A percentile compares a stretch with the other conserved stretches of the same genome.
Evolutionary conservation across 352 stramenopile genomes (phyloP).

Genomic region (Phytophthora hibernalis): DNA sequence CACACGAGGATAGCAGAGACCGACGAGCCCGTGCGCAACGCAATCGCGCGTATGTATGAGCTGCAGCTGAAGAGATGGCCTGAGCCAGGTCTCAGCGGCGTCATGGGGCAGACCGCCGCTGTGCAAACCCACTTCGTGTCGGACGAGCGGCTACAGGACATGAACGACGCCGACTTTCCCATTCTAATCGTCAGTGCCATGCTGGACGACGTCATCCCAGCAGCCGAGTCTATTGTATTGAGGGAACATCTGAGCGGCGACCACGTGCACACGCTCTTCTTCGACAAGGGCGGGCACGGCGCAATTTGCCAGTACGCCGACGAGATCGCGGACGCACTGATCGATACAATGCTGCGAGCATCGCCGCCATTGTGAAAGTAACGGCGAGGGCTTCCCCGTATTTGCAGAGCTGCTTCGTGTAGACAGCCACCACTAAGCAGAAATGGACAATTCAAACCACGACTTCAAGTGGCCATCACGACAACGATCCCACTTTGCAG

Average conservation of each 20-base stretch:
- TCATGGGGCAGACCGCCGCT: constrained; percentile 45
- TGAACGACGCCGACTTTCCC: constrained; percentile 51
- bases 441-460: constrained; percentile 22
- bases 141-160: constrained; percentile 50
- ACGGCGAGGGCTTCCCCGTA: constrained; percentile 4
- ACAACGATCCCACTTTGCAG: constrained; percentile 21
- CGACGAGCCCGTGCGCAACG: constrained; percentile 35
- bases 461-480: constrained; percentile 22
- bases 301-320: constrained; percentile 58
- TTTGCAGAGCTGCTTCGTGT: not conserved
- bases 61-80: constrained; percentile 34
- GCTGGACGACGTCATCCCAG: constrained; percentile 57
- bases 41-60: constrained; percentile 38
- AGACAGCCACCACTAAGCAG: constrained; percentile 31
- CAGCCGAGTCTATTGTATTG: constrained; percentile 45
- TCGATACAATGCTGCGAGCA: constrained; percentile 40
- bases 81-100: constrained; percentile 29
- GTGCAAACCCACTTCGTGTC: constrained; percentile 58
- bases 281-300: constrained; percentile 53
- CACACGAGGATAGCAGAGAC: constrained; percentile 45
- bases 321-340: constrained; percentile 41
- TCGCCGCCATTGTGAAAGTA: constrained; percentile 23
- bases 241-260: constrained; percentile 43
- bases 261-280: constrained; percentile 56
- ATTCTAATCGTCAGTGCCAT: constrained; percentile 59